phyloP scores from a whole-genome alignment of 345 rosid species.

The Balakata baccata region DNA sequence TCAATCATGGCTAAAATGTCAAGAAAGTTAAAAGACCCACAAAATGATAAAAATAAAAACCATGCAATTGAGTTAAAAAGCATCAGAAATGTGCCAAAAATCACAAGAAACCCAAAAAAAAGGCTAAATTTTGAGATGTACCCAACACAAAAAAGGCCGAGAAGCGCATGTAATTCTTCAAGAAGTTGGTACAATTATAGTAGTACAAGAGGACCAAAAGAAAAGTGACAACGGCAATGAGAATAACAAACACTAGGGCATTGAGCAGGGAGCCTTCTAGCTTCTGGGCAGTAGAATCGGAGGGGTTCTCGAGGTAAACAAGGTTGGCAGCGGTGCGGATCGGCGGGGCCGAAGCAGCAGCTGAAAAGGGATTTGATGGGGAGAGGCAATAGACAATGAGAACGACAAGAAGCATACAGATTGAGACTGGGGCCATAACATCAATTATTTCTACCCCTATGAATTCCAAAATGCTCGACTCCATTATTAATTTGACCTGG shows the following conservation, averaged over 20 bases:
- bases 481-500: conserved; percentile 12
- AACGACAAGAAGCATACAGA: conserved; percentile 92
- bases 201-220: conserved; percentile 80
- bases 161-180: conserved; percentile 95
- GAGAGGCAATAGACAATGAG: conserved; percentile 86
- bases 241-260: conserved; percentile 76
- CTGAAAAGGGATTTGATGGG: conserved; percentile 47
- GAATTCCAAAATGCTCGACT: conserved; percentile 50
- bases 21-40: neutral
- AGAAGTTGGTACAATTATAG: conserved; percentile 82
- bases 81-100: neutral
- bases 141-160: conserved; percentile 83
- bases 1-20: neutral
- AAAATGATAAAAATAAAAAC: neutral
- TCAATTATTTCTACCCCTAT: conserved; percentile 91
- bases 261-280: conserved; percentile 84
- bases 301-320: conserved; percentile 79
- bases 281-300: conserved; percentile 70
- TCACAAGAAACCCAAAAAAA: neutral
- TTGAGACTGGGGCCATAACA: conserved; percentile 90
- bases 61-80: neutral
- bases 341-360: conserved; percentile 40
- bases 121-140: conserved; percentile 2
- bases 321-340: conserved; percentile 95
- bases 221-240: conserved; percentile 77